A percentile compares a stretch with the other conserved stretches of the same genome.
These are phyloP conservation scores for Dysphania ambrosioides DNA, from an alignment of 148 eudicot species.

Conservation along the genomic window DNA sequence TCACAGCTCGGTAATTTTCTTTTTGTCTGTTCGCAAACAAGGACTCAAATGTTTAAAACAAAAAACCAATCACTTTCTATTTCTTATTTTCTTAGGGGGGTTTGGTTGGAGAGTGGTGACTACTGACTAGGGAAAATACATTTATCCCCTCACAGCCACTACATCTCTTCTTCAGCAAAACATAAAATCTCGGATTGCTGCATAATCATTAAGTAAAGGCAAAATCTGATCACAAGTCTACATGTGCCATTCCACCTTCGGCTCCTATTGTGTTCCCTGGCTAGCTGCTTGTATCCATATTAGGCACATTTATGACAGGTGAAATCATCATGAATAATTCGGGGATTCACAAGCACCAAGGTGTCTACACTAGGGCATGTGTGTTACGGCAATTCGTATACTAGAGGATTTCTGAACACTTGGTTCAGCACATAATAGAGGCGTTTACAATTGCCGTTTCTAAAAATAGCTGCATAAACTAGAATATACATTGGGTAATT, in stretches of 20 bases:
- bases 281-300: neutral
- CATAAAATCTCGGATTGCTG: neutral
- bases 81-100: neutral
- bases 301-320: neutral
- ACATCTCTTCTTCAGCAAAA: neutral
- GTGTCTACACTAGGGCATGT: neutral
- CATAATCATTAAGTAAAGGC: neutral
- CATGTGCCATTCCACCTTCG: neutral
- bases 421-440: neutral
- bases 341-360: neutral
- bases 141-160: neutral
- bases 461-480: neutral
- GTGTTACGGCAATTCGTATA: neutral
- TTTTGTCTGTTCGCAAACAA: neutral
- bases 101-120: too few relatives aligned
- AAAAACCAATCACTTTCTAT: neutral
- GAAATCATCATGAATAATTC: neutral
- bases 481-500: neutral
- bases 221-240: neutral
- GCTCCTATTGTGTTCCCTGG: conserved; percentile 1
- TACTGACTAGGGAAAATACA: too few relatives aligned
- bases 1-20: neutral
- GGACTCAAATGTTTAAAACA: neutral
- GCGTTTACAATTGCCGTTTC: neutral
- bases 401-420: neutral